Evolutionary conservation across 2,329 filamentous ascomycete species (phyloP).

Genomic region (Didymella sp.): DNA sequence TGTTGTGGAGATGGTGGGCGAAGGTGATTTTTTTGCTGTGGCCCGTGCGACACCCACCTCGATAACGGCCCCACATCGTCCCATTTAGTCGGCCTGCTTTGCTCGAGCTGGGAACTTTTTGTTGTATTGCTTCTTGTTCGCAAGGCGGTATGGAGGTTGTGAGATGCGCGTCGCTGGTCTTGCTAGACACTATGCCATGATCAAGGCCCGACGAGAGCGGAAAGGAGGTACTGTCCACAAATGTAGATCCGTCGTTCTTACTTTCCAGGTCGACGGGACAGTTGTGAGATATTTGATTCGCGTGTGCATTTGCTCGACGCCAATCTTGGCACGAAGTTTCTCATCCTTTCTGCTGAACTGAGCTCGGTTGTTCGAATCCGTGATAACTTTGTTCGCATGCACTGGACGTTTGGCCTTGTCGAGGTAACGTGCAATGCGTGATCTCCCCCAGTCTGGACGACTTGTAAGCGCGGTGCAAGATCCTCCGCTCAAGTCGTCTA

Average conservation of each 20-base stretch:
- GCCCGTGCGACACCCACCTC: not conserved
- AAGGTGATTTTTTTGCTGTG: conserved; percentile 1
- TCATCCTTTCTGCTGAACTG: not conserved
- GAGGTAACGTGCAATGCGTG: not conserved
- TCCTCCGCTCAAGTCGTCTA: not conserved
- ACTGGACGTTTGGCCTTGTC: not conserved
- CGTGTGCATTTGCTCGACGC: not conserved
- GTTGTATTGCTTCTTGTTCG: not conserved
- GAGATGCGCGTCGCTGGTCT: not conserved
- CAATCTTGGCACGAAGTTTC: not conserved
- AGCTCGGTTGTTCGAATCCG: not conserved
- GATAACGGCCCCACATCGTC: not conserved
- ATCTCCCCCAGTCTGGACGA: not conserved
- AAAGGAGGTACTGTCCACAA: not conserved
- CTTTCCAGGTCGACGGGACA: no score
- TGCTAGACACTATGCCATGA: not conserved
- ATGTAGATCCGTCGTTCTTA: no score
- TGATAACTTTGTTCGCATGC: not conserved
- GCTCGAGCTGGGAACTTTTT: not conserved
- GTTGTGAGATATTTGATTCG: not conserved
- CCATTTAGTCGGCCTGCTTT: not conserved
- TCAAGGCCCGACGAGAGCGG: not conserved
- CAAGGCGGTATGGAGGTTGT: not conserved
- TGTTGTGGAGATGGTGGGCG: not conserved
- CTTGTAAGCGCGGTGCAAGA: not conserved